These are phyloP conservation scores for Erythrobasidium hasegawianum DNA, from an alignment of 1,284 basidiomycete species.

Conservation along the genomic window DNA sequence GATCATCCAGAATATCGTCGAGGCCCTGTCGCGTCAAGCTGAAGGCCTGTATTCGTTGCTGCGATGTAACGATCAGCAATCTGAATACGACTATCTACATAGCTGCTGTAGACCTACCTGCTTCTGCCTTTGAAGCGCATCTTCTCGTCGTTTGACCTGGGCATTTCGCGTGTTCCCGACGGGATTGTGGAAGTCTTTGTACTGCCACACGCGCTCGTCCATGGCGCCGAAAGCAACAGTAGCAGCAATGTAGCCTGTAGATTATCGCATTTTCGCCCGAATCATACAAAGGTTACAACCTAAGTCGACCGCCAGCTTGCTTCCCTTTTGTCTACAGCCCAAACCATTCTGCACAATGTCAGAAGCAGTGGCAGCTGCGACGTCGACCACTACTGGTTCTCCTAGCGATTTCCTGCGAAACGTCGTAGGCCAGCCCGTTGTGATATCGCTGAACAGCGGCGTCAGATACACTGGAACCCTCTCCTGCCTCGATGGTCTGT, in stretches of 20 bases:
- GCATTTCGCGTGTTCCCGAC: not conserved
- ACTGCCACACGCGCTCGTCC: constrained; percentile 9
- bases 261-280: too few relatives aligned
- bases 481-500: constrained; percentile 44
- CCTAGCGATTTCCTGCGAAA: constrained; percentile 44
- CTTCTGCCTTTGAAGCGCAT: constrained; percentile 26
- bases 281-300: too few relatives aligned
- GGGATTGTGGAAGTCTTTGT: constrained; percentile 10
- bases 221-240: too few relatives aligned
- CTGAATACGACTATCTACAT: too few relatives aligned
- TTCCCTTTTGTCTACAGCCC: too few relatives aligned
- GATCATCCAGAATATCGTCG: constrained; percentile 19
- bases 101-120: too few relatives aligned
- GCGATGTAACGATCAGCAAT: too few relatives aligned
- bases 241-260: too few relatives aligned
- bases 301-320: too few relatives aligned
- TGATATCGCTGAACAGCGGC: constrained; percentile 89
- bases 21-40: constrained; percentile 19
- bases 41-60: constrained; percentile 21
- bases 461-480: constrained; percentile 84
- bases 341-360: too few relatives aligned
- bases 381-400: constrained; percentile 30
- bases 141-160: constrained; percentile 25
- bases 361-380: constrained; percentile 9
- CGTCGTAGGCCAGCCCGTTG: constrained; percentile 90